Base-by-base conservation (phyloP, 345 rosid species). In the Adansonia digitata region DNA sequence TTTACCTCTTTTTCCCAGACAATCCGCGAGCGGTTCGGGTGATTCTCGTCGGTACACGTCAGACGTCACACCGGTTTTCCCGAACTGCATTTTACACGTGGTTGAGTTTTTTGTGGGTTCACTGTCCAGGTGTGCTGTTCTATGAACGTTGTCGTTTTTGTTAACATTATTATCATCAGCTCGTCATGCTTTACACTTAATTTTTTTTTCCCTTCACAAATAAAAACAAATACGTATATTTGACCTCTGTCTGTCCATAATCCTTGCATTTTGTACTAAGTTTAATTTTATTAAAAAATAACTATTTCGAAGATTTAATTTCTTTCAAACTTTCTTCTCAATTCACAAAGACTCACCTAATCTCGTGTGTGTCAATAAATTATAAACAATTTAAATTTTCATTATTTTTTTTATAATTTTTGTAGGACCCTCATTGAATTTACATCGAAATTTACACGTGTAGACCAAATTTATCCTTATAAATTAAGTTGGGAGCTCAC, bases 41-140 rank as follows among this genome's bases (percentile, higher is more conserved):
- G 83, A 78, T 73, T 72, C 80, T 35, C n/a, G 48, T 56, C 14
- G 12, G 18, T 45, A 27, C 83, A 81, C 78, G 85, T 76, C 81
- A 27, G 82, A 81, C 78, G 85, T 76, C 81, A 80, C 14, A 59
- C 81, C 27, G 15, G 45, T n/a, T 31, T n/a, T n/a, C 48, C 75
- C 76, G 52, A 51, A 74, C 18, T 22, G 73, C 72, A 24, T 43
- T 27, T 39, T 52, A 70, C 77, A 86, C 80, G 84, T 88, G 86
- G 76, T 55, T 0, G 49, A 56, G 66, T 60, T 14, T 8, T 5
- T 15, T n/a, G 34, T 39, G 11, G 69, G 68, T 26, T 42, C 10
- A 7, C 3, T 64, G 42, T 55, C 82, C 75, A 68, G 69, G 72
- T 64, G 27, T 39, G 18, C 40, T 24, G 18, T n/a, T 15, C 2